Percentiles rank a stretch among this genome's conserved stretches.
phyloP scores from a whole-genome alignment of 2,329 filamentous ascomycete genomes.

The Sordariomycetes sp. region DNA sequence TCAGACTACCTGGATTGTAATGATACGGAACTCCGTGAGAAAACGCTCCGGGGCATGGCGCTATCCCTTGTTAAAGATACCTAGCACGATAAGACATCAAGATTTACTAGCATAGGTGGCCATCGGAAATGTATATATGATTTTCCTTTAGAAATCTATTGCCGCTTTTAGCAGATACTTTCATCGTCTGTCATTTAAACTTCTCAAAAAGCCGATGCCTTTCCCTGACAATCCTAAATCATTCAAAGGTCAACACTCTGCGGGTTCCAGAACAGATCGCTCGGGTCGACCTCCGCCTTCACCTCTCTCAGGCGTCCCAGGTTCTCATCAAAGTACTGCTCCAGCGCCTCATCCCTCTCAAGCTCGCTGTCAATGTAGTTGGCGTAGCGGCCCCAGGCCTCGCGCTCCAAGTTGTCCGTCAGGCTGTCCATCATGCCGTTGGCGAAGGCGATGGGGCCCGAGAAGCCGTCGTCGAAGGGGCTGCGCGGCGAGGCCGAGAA shows the following conservation, averaged over 20 bases:
- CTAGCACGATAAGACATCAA: no score
- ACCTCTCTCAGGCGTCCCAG: conserved; percentile 24
- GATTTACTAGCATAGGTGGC: no score
- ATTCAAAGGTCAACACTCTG: conserved; percentile 7
- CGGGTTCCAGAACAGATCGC: conserved; percentile 22
- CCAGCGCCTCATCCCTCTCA: conserved; percentile 33
- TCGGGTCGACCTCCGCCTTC: conserved; percentile 29
- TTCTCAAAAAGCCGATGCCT: no score
- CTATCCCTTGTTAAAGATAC: no score
- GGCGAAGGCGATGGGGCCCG: conserved; percentile 24
- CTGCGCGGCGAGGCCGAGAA: conserved; percentile 13
- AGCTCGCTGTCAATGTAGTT: conserved; percentile 44
- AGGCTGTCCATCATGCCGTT: conserved; percentile 30
- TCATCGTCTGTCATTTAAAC: no score
- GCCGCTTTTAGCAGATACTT: no score
- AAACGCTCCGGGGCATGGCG: no score
- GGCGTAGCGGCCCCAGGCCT: conserved; percentile 37
- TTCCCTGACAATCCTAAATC: no score
- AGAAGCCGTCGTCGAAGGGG: conserved; percentile 24
- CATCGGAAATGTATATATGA: no score
- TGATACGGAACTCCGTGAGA: no score
- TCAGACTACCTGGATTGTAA: no score
- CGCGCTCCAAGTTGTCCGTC: conserved; percentile 22
- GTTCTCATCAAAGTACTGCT: conserved; percentile 36
- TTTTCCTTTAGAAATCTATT: no score